Percentiles rank a stretch among this genome's conserved stretches.
These are phyloP conservation scores for Globisporangium cederbergense DNA, from an alignment of 352 stramenopile genomes.

Conservation along the genomic window DNA sequence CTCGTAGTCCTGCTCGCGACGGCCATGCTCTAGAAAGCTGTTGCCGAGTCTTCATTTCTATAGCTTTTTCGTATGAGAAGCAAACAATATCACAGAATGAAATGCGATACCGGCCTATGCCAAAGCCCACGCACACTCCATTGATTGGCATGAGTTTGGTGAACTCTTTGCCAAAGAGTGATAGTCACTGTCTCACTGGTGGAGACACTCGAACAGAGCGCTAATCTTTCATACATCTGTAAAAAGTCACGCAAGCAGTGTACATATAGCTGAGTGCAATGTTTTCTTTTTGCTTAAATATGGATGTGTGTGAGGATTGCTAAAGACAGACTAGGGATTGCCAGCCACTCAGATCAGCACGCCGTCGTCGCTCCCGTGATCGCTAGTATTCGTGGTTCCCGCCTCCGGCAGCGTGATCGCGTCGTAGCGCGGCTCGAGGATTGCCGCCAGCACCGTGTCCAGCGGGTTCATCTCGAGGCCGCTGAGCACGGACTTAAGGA, in stretches of 20 bases:
- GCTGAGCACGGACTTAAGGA: slow-evolving; percentile 34
- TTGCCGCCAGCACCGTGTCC: slow-evolving; percentile 17
- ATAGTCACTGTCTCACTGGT: not conserved
- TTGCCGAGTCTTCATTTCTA: not conserved
- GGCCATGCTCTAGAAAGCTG: slow-evolving; percentile 6
- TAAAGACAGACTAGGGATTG: not conserved
- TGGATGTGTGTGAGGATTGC: not conserved
- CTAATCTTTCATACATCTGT: not conserved
- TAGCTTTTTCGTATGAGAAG: not conserved
- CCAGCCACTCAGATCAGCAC: slow-evolving; percentile 11
- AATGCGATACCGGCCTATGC: too few relatives aligned
- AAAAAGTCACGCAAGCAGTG: not conserved
- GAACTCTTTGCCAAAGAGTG: not conserved
- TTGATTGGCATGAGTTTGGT: not conserved
- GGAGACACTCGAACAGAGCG: not conserved
- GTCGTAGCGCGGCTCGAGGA: slow-evolving; percentile 40
- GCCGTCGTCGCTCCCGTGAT: slow-evolving; percentile 11
- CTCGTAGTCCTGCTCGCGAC: slow-evolving; percentile 14
- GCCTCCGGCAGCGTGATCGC: slow-evolving; percentile 30
- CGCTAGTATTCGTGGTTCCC: not conserved
- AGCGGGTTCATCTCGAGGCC: slow-evolving; percentile 17
- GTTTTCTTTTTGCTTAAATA: not conserved
- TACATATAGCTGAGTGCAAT: not conserved
- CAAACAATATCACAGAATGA: slow-evolving; percentile 7
- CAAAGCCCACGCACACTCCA: too few relatives aligned